Evolutionary conservation across 768 basidiomycete genomes (phyloP), one percentile per base, ranked within the genome.

Genomic region (Lentinula detonsa): DNA sequence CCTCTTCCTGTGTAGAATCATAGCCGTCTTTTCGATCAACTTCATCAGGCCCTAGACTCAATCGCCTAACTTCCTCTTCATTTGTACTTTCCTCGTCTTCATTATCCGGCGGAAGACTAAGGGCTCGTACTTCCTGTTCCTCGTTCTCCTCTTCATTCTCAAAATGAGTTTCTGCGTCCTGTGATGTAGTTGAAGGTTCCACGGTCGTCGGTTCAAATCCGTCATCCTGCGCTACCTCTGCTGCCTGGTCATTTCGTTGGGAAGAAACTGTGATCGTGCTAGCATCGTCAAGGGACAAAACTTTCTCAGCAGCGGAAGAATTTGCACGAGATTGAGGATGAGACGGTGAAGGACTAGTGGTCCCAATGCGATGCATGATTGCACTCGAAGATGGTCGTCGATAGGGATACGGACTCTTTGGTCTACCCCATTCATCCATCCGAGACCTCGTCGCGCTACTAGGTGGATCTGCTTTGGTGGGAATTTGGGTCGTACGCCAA

Each of bases 381-480:
- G 28, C n/a, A 5, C 54, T 48, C 11, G 57, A 18, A 18, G 45
- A 40, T 7, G 57, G 46, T 18, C 40, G 31, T 15, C n/a, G 4
- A 16, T 52, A 57, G 11, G 85, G 88, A 69, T 81, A 88, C 0
- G 88, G 88, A 57, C 87, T 90, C 46, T 85, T 78, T 0, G 89
- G 88, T 10, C 85, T 76, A 2, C 89, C 88, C 88, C 88, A 89
- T 18, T 75, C 71, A 31, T 83, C 81, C 71, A 77, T 80, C 40
- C 82, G 75, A 5, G 66, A 73, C 35, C 74, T 71, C 18, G 83
- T 85, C 13, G 73, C 75, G 64, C 82, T 85, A 54, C 83, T 84
- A 3, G 86, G 85, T 0, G 87, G 86, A 63, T 87, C 88, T 16
- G 71, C 72, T 73, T 89, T 90, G 18, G 84, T 87, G 18, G 79